A percentile compares a stretch with the other conserved stretches of the same genome.
phyloP scores from a whole-genome alignment of 192 early-diverging fungal genomes.

The Phycomyces blakesleeanus region DNA sequence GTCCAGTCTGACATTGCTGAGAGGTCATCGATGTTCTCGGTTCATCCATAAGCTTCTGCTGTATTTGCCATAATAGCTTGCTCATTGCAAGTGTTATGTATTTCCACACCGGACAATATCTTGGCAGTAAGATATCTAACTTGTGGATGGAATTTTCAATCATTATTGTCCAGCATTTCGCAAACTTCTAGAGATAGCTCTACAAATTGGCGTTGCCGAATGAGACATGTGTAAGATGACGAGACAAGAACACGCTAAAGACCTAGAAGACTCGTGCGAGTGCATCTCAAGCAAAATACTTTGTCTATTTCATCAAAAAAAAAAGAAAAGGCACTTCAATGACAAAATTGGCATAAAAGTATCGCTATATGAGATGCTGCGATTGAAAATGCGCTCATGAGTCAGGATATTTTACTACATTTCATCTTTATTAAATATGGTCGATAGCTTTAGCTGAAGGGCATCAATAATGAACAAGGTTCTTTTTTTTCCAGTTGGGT shows the following conservation, averaged over 20 bases:
- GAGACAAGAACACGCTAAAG: constrained; percentile 10
- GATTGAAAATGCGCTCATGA: not conserved
- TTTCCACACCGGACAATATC: constrained; percentile 20
- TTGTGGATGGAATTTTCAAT: constrained; percentile 26
- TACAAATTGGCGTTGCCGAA: constrained; percentile 9
- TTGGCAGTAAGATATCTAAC: constrained; percentile 18
- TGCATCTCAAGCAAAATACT: constrained; percentile 12
- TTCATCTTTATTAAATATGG: not conserved
- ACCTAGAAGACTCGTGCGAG: not conserved
- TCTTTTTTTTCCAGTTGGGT: too few species aligned
- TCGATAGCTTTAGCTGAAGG: not conserved
- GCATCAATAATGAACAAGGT: not conserved
- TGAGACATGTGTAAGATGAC: constrained; percentile 7
- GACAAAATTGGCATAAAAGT: not conserved
- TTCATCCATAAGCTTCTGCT: constrained; percentile 26
- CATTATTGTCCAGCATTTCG: constrained; percentile 21
- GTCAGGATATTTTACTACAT: constrained; percentile 2
- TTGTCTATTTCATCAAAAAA: constrained; percentile 4
- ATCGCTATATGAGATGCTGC: not conserved
- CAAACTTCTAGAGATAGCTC: constrained; percentile 1
- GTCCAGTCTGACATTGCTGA: too few species aligned
- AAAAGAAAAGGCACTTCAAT: constrained; percentile 2
- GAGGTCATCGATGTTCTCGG: constrained; percentile 8
- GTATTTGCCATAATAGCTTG: constrained; percentile 27
- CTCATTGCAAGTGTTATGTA: constrained; percentile 17